Base-by-base conservation (phyloP, 495 filamentous ascomycete genomes). In the Beverwykella pulmonaria region DNA sequence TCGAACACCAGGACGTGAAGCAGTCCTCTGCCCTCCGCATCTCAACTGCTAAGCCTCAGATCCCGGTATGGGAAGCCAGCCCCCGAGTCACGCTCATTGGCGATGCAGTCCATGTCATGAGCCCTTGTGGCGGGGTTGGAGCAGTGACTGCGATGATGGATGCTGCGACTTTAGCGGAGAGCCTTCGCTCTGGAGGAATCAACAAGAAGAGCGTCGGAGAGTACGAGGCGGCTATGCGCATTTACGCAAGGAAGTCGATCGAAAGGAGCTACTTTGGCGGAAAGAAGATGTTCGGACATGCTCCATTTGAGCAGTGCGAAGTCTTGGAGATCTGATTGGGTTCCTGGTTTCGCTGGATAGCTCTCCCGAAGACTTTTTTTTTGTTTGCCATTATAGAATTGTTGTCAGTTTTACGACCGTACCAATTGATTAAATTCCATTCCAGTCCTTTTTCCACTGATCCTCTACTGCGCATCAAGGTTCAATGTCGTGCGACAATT, bases 31-130 rank as follows among this genome's bases (percentile, higher is more conserved):
- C 59, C 8, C 63, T 73, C 5, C 62, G 59, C 1, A 56, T 71
- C 59, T 57, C 36, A 4, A 70, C 69, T 27, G 59, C 63, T 7
- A 55, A 55, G 57, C 67, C 68, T 19, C 58, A 56, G 3, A 62
- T 61, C 27, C 44, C 50, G 23, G 69, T 58, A 50, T 56, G 64
- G 59, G 29, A 50, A 22, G 12, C 63, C n/a, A 44, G n/a, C 6
- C 10, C 52, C 0, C 57, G 61, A 0, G 62, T 77, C 10, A 74
- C 71, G 0, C 58, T 75, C 17, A 22, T 77, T 12, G 75, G 75
- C 12, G 75, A 77, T 60, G 71, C 75, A 0, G 70, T 68, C 0
- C 75, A 77, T 59, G 54, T 62, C 10, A 77, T 75, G 75, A 62
- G 47, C 4, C 73, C 75, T 8, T 47, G 47, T 29, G 73, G 61